phyloP scores from a whole-genome alignment of 768 basidiomycete species.

The Lentinula raphanica region DNA sequence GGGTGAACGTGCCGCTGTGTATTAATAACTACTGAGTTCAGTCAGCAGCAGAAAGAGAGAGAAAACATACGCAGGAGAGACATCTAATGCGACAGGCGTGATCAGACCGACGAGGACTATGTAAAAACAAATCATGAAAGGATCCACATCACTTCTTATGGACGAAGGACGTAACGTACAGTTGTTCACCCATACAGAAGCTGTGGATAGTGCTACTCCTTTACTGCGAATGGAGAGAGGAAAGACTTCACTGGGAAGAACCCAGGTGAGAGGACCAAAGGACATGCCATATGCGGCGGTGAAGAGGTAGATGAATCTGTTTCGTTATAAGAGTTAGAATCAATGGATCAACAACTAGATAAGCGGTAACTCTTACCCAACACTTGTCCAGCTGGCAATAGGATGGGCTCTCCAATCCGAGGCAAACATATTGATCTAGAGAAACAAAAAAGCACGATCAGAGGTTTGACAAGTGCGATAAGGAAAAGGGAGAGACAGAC shows the following conservation, averaged over 20 bases:
- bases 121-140: too few relatives aligned
- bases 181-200: slow-evolving; percentile 85
- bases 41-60: not conserved
- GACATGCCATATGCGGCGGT: slow-evolving; percentile 74
- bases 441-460: not conserved
- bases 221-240: slow-evolving; percentile 73
- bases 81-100: slow-evolving; percentile 61
- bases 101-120: slow-evolving; percentile 72
- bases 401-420: slow-evolving; percentile 55
- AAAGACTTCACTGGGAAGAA: slow-evolving; percentile 80
- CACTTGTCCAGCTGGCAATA: slow-evolving; percentile 62
- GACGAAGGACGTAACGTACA: slow-evolving; percentile 36
- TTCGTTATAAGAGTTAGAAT: too few relatives aligned
- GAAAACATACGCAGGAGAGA: slow-evolving; percentile 49
- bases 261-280: slow-evolving; percentile 80
- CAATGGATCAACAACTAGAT: too few relatives aligned
- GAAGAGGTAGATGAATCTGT: slow-evolving; percentile 67
- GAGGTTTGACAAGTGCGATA: not conserved
- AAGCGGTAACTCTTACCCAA: slow-evolving; percentile 49
- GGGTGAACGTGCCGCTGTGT: slow-evolving; percentile 59
- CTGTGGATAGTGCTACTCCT: slow-evolving; percentile 79
- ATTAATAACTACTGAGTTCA: not conserved
- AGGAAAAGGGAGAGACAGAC: slow-evolving; percentile 3
- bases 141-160: not conserved
- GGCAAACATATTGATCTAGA: slow-evolving; percentile 44